These are phyloP conservation scores for Marasmius sp. DNA, from an alignment of 1,284 basidiomycete species.

Conservation along the genomic window DNA sequence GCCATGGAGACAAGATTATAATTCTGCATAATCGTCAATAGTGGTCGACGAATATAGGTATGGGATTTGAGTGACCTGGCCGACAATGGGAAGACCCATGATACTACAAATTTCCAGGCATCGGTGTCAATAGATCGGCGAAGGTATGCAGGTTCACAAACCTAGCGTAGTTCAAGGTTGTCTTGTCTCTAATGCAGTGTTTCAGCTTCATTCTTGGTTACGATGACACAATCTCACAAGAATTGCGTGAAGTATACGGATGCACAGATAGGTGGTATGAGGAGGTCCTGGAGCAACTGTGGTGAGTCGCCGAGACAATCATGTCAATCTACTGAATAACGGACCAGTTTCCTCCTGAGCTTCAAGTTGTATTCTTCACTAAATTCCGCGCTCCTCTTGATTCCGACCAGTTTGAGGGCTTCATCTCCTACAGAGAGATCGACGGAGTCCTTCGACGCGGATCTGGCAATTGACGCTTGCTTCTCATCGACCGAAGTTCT, in stretches of 20 bases:
- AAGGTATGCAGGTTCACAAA: conserved; percentile 12
- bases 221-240: conserved; percentile 37
- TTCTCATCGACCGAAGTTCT: background rate
- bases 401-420: conserved; percentile 58
- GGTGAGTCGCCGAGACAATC: background rate
- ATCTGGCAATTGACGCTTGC: background rate
- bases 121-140: conserved; percentile 1
- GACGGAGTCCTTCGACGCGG: conserved; percentile 16
- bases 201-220: background rate
- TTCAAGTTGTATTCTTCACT: conserved; percentile 60
- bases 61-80: conserved; percentile 42
- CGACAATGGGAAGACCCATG: conserved; percentile 65
- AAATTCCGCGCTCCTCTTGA: conserved; percentile 49
- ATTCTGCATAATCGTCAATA: conserved; percentile 31
- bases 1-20: conserved; percentile 69
- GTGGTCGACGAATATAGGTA: conserved; percentile 4
- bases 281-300: conserved; percentile 40
- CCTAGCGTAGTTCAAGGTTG: conserved; percentile 68
- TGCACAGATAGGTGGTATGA: conserved; percentile 62
- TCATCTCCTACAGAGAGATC: conserved; percentile 49
- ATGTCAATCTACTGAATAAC: conserved; percentile 15
- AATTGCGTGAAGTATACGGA: conserved; percentile 70
- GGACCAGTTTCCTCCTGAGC: conserved; percentile 58
- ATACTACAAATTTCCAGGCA: conserved; percentile 36
- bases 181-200: conserved; percentile 53